Conservation (phyloP, 768 basidiomycete species). For the Boletus huronensis region DNA sequence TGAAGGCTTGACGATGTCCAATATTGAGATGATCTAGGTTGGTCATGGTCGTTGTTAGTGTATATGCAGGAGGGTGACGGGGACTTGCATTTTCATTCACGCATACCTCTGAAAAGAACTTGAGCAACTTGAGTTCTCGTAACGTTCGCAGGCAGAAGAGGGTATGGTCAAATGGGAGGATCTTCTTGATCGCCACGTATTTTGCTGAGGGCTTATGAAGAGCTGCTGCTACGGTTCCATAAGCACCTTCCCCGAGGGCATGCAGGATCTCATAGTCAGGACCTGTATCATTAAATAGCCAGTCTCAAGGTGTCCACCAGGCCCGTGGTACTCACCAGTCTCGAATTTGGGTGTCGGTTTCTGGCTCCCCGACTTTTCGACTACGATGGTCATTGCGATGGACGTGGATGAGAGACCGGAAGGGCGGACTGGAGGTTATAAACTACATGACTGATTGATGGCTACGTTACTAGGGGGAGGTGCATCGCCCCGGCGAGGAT, state of each 20-base stretch:
- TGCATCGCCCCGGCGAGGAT: slow-evolving; percentile 5
- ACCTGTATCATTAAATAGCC: slow-evolving; percentile 37
- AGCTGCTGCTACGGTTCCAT: slow-evolving; percentile 88
- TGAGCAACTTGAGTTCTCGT: slow-evolving; percentile 86
- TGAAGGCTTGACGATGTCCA: slow-evolving; percentile 85
- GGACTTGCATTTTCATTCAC: slow-evolving; percentile 71
- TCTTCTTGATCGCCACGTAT: slow-evolving; percentile 94
- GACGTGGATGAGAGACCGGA: background rate
- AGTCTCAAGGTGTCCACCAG: background rate
- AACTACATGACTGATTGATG: slow-evolving; percentile 7
- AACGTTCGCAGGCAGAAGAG: slow-evolving; percentile 88
- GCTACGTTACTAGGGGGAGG: background rate
- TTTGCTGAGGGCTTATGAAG: slow-evolving; percentile 76
- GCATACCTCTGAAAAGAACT: slow-evolving; percentile 77
- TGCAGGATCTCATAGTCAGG: slow-evolving; percentile 73
- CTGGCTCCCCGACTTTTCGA: slow-evolving; percentile 39
- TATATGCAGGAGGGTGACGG: background rate
- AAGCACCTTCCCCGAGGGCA: slow-evolving; percentile 81
- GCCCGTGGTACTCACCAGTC: slow-evolving; percentile 44
- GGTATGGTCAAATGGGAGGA: slow-evolving; percentile 91
- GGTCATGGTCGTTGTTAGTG: slow-evolving; percentile 1
- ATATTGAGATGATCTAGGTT: slow-evolving; percentile 80
- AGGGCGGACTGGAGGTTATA: background rate
- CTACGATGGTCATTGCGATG: slow-evolving; percentile 5
- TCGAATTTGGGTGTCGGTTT: slow-evolving; percentile 75